Evolutionary conservation across 2,329 filamentous ascomycete genomes (phyloP).

Genomic region (Sclerotinia sclerotiorum): DNA sequence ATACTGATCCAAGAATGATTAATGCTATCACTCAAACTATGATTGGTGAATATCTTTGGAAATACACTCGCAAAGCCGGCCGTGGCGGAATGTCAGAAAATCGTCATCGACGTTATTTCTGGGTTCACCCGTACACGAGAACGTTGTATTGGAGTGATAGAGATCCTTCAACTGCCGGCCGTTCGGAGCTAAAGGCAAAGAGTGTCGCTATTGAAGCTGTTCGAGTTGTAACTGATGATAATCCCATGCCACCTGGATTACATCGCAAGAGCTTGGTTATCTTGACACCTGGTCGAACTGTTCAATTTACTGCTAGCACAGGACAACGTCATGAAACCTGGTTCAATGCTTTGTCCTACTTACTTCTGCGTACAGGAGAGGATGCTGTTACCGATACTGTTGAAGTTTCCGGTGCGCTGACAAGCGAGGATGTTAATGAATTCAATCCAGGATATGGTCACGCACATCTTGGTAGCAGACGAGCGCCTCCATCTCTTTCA

Average conservation of each 20-base stretch:
- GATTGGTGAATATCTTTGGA: conserved; percentile 99
- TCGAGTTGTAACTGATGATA: conserved; percentile 88
- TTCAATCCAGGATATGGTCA: conserved; percentile 66
- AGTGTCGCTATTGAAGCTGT: conserved; percentile 90
- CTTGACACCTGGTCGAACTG: conserved; percentile 79
- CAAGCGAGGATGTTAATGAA: conserved; percentile 66
- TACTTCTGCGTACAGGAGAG: conserved; percentile 75
- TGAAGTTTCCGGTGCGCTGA: conserved; percentile 56
- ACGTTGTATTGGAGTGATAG: conserved; percentile 96
- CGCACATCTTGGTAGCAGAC: conserved; percentile 45
- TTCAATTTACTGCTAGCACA: conserved; percentile 94
- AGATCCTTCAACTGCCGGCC: conserved; percentile 78
- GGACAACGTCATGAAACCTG: conserved; percentile 95
- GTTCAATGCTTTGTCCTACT: conserved; percentile 95
- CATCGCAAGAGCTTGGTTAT: conserved; percentile 93
- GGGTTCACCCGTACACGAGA: conserved; percentile 96
- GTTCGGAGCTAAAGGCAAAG: conserved; percentile 74
- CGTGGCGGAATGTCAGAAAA: conserved; percentile 85
- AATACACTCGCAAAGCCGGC: conserved; percentile 95
- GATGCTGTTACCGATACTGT: conserved; percentile 58
- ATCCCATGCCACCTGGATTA: conserved; percentile 89
- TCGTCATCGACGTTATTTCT: conserved; percentile 93
- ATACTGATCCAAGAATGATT: conserved; percentile 95
- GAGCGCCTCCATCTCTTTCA: conserved; percentile 65
- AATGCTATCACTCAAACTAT: conserved; percentile 99